Percentiles rank a stretch among this genome's conserved stretches.
phyloP scores from a whole-genome alignment of 2,329 filamentous ascomycete genomes.

The Magnaporthiopsis rhizophila region DNA sequence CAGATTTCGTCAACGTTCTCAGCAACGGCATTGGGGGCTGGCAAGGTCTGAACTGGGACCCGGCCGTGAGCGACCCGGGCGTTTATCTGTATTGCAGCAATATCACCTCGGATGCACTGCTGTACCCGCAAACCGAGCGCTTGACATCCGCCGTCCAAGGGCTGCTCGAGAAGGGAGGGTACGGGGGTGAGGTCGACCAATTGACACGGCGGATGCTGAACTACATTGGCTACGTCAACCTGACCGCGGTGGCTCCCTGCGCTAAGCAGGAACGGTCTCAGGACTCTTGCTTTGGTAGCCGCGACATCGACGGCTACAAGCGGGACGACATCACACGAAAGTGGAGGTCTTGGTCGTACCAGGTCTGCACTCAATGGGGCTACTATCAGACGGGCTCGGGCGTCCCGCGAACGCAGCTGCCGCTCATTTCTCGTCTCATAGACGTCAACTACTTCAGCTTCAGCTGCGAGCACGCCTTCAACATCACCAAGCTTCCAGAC shows the following conservation, averaged over 20 bases:
- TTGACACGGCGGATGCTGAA: constrained; percentile 23
- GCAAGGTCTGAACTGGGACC: constrained; percentile 27
- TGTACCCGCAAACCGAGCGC: constrained; percentile 19
- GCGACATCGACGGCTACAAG: constrained; percentile 18
- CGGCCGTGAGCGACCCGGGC: constrained; percentile 17
- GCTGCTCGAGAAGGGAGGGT: constrained; percentile 23
- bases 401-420: constrained; percentile 18
- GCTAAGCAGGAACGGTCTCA: constrained; percentile 13
- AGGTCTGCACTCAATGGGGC: constrained; percentile 24
- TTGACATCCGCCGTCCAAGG: constrained; percentile 18
- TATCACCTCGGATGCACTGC: constrained; percentile 18
- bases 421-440: constrained; percentile 64
- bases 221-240: constrained; percentile 24
- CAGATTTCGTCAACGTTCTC: constrained; percentile 23
- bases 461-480: constrained; percentile 60
- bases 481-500: constrained; percentile 56
- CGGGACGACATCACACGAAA: constrained; percentile 18
- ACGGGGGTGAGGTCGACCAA: constrained; percentile 18
- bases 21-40: constrained; percentile 21
- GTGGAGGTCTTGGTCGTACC: constrained; percentile 25
- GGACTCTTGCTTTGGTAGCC: constrained; percentile 21
- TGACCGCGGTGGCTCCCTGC: constrained; percentile 16
- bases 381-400: constrained; percentile 7
- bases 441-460: constrained; percentile 52
- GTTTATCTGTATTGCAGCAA: constrained; percentile 24